A percentile compares a stretch with the other conserved stretches of the same genome.
Conservation (phyloP, 345 rosid genomes). For the Murraya paniculata region DNA sequence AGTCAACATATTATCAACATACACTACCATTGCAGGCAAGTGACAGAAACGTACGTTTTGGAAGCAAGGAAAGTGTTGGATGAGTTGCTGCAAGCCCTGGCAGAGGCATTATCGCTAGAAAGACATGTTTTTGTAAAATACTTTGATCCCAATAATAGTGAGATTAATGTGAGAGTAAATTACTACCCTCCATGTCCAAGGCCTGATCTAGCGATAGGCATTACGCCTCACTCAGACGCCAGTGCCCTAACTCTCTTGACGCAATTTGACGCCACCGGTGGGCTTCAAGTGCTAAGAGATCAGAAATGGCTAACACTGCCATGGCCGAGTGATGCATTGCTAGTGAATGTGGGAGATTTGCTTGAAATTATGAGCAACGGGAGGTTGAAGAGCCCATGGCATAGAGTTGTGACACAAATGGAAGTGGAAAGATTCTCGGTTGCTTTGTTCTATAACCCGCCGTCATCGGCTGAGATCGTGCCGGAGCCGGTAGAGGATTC, state of each 20-base stretch:
- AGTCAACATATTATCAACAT: no score
- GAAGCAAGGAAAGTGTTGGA: slow-evolving; percentile 21
- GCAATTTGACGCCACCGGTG: slow-evolving; percentile 4
- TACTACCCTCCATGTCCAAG: slow-evolving; percentile 40
- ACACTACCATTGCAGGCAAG: slow-evolving; percentile 4
- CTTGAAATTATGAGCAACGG: slow-evolving; percentile 5
- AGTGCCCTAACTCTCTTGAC: slow-evolving; percentile 30
- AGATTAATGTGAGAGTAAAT: slow-evolving; percentile 24
- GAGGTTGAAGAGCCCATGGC: slow-evolving; percentile 28
- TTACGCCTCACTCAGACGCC: slow-evolving; percentile 36
- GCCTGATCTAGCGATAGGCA: slow-evolving; percentile 32
- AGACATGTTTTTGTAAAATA: slow-evolving; percentile 8
- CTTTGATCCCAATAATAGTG: slow-evolving; percentile 10
- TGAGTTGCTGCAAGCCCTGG: slow-evolving; percentile 19
- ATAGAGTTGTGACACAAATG: slow-evolving; percentile 20
- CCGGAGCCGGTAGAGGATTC: background rate
- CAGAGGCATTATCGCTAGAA: slow-evolving; percentile 17
- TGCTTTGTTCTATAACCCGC: slow-evolving; percentile 28
- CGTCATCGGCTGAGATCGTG: background rate
- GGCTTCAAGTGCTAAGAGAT: slow-evolving; percentile 10
- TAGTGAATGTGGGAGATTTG: no score
- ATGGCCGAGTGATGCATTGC: no score
- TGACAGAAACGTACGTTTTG: background rate
- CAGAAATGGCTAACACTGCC: background rate
- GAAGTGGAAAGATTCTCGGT: slow-evolving; percentile 20